A percentile compares a stretch with the other conserved stretches of the same genome.
phyloP scores from a whole-genome alignment of 345 rosid species.

The Sisymbrium irio region DNA sequence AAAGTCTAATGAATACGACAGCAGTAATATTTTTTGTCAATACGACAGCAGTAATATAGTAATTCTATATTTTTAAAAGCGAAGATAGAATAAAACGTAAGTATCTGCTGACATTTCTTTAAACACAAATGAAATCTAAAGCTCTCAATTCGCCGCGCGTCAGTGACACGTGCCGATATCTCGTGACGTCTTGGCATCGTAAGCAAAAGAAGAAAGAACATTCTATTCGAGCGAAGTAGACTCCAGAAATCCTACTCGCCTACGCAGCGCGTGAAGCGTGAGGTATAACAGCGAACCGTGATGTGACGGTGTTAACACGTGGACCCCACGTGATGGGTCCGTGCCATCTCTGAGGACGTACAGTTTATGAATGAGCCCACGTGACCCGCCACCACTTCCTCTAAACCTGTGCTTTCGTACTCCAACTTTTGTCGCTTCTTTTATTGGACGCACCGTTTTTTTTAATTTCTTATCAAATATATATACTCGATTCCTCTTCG shows the following conservation, averaged over 20 bases:
- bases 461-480: not conserved
- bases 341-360: slow-evolving; percentile 32
- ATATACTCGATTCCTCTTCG: slow-evolving; percentile 24
- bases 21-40: no score
- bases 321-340: slow-evolving; percentile 36
- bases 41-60: no score
- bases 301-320: slow-evolving; percentile 23
- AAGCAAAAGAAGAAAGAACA: slow-evolving; percentile 24
- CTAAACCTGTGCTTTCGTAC: slow-evolving; percentile 33
- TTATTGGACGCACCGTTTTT: slow-evolving; percentile 19
- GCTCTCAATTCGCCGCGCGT: slow-evolving; percentile 26
- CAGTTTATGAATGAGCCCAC: slow-evolving; percentile 29
- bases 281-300: slow-evolving; percentile 2
- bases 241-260: not conserved
- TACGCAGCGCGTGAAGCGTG: not conserved
- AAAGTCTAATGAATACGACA: not conserved
- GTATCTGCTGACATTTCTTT: not conserved
- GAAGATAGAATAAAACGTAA: not conserved
- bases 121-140: not conserved
- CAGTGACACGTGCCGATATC: slow-evolving; percentile 10
- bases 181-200: slow-evolving; percentile 24
- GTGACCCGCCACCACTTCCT: slow-evolving; percentile 37
- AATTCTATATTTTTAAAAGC: not conserved
- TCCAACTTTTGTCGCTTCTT: slow-evolving; percentile 32
- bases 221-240: slow-evolving; percentile 32